Conservation (phyloP, 805 yeast species). For the Danielia reshetovae region DNA sequence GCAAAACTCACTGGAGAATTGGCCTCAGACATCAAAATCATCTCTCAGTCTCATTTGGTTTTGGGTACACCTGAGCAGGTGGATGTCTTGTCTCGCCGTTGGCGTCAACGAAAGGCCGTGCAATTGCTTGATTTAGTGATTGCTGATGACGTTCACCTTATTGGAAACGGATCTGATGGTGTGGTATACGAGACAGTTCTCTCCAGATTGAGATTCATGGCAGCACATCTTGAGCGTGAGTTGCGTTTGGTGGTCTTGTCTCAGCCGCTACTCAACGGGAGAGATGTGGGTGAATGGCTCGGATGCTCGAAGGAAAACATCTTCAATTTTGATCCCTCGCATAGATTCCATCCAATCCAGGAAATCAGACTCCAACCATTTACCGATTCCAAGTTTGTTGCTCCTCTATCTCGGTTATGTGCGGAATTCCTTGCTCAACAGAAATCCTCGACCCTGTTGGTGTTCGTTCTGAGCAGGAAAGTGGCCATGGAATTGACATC, state of each 20-base stretch:
- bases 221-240: constrained; percentile 54
- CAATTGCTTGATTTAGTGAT: constrained; percentile 66
- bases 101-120: constrained; percentile 75
- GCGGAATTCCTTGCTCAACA: constrained; percentile 1
- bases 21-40: constrained; percentile 47
- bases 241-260: constrained; percentile 67
- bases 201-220: constrained; percentile 67
- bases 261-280: constrained; percentile 66
- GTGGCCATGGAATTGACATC: constrained; percentile 6
- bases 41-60: constrained; percentile 62
- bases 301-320: constrained; percentile 60
- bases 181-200: constrained; percentile 64
- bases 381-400: constrained; percentile 2
- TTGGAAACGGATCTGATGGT: constrained; percentile 58
- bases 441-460: constrained; percentile 10
- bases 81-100: constrained; percentile 67
- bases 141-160: constrained; percentile 66
- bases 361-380: constrained; percentile 50
- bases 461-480: constrained; percentile 57
- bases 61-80: constrained; percentile 79
- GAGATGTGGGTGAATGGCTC: constrained; percentile 83
- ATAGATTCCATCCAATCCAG: constrained; percentile 52
- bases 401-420: constrained; percentile 3
- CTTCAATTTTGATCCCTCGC: constrained; percentile 67
- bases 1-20: constrained; percentile 52